phyloP scores from a whole-genome alignment of 306 rosid species.

The Cucurbita moschata region DNA sequence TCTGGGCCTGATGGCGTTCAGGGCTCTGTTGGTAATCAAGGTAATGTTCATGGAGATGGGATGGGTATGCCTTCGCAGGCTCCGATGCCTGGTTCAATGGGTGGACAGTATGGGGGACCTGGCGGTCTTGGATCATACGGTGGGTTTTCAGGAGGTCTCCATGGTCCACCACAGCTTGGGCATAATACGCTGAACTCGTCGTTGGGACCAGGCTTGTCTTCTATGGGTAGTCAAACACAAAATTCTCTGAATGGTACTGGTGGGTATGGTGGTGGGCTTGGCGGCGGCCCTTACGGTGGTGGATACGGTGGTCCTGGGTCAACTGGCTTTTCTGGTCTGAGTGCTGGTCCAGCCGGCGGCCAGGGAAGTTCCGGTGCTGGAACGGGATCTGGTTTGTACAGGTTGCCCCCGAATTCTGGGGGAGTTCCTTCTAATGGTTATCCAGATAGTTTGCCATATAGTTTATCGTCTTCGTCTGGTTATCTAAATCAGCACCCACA shows the following conservation, averaged over 20 bases:
- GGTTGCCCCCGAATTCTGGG: slow-evolving; percentile 54
- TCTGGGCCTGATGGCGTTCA: slow-evolving; percentile 34
- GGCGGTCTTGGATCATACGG: slow-evolving; percentile 57
- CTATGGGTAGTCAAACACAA: slow-evolving; percentile 37
- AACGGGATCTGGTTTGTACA: slow-evolving; percentile 40
- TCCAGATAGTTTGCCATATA: slow-evolving; percentile 56
- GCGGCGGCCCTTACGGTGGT: slow-evolving; percentile 44
- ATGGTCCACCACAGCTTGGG: slow-evolving; percentile 52
- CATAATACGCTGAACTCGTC: slow-evolving; percentile 39
- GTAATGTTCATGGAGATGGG: slow-evolving; percentile 22
- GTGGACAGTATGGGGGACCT: slow-evolving; percentile 43
- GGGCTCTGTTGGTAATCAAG: slow-evolving; percentile 32
- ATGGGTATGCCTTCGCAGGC: slow-evolving; percentile 15
- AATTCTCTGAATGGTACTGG: slow-evolving; percentile 39
- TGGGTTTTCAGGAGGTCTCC: slow-evolving; percentile 47
- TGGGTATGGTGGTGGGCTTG: slow-evolving; percentile 55
- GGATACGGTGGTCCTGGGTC: slow-evolving; percentile 44
- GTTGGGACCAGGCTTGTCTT: slow-evolving; percentile 28
- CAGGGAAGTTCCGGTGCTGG: slow-evolving; percentile 17
- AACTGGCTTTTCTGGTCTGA: slow-evolving; percentile 20
- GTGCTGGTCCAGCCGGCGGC: slow-evolving; percentile 6
- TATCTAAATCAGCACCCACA: slow-evolving; percentile 71
- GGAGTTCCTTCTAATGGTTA: slow-evolving; percentile 59
- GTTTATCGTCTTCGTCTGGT: slow-evolving; percentile 37
- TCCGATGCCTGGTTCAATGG: slow-evolving; percentile 28